Base-by-base conservation (phyloP, 2,329 filamentous ascomycete genomes). In the Emmonsiellopsis sp. region DNA sequence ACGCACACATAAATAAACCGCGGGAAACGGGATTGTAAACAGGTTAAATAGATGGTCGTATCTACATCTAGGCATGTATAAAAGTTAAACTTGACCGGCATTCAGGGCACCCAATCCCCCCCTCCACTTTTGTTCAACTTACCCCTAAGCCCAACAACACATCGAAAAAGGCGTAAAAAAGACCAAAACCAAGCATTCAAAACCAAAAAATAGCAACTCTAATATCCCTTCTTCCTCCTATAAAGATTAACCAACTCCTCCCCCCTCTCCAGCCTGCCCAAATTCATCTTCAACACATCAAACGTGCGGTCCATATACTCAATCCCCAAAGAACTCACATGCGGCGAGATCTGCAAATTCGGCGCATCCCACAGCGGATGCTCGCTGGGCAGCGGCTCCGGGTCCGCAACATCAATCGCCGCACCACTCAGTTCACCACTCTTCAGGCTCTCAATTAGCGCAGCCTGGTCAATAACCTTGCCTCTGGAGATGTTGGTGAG, bases 371-470 rank as follows among this genome's bases (percentile, higher is more conserved):
- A 92, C 50, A 92, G 70, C 57, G 80, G 78, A 63, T 87, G 81
- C 4, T 84, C 80, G 2, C 75, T 69, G 0, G 86, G 86, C 57
- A 92, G 66, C 0, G 88, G 88, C 67, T 92, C 88, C 0, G 87
- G 87, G 56, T 91, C 86, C 1, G 87, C 86, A 1, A 92, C 87
- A 64, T 91, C 87, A 41, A 92, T 69, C 1, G 86, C 86, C 0
- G 87, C 88, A 32, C 87, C 87, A 2, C 74, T 68, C 32, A 87
- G 63, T 1, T 76, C 73, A 0, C 76, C 77, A 0, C 57, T 59
- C 41, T 80, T 70, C 9, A 91, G 70, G 0, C 85, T 84, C 1
- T 73, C 72, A 15, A 89, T 77, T 50, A 92, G 65, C 1, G 81
- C 84, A 2, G 77, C 69, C 58, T 83, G 80, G 51, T 85, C 75